Base-by-base conservation (phyloP, 1,284 basidiomycete genomes). In the Marasmius oreades region DNA sequence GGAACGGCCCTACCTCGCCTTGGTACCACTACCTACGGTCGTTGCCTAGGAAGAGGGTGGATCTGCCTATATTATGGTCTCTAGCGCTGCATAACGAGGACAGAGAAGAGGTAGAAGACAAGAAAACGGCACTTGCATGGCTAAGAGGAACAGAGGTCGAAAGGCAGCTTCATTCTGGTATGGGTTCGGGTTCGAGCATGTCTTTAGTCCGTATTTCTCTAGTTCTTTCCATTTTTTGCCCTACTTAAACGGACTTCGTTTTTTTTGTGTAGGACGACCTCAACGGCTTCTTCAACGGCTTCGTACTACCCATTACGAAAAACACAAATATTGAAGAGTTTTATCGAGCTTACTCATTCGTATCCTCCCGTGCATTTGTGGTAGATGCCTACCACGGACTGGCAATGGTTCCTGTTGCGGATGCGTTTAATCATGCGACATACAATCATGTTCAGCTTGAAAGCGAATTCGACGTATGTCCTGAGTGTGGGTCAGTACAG, bases 401-500 rank as follows among this genome's bases (percentile, higher is more conserved):
- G 20, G 83, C 90, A 1, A 90, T 98, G 82, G 92, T 95, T 12
- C 93, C 94, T 1, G 82, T 95, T 59, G 93, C 93, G 26, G 94
- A 96, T 70, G 80, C 86, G 83, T 50, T 50, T 26, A 50, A 50
- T 26, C 47, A 50, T 20, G 28, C 28, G 23, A 3, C 26, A 26
- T 23, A 50, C 10, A 50, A 50, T 54, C 24, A 51, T 58, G 48
- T 56, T 54, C 59, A 58, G 57, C 61, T 43, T n/a, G 44, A 56
- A 84, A 89, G 83, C 55, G 92, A 95, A 63, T 90, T 85, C 66
- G 84, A 89, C 69, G 94, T 95, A 14, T 96, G 94, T 66, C 75
- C 82, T 16, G 70, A 73, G 51, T 97, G 94, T 66, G 94, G 94
- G 12, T 86, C 88, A 1, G 69, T 93, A 6, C 64, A 73, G 5